A percentile compares a stretch with the other conserved stretches of the same genome.
These are phyloP conservation scores for Obba rivulosa DNA, from an alignment of 768 basidiomycete genomes.

Conservation along the genomic window DNA sequence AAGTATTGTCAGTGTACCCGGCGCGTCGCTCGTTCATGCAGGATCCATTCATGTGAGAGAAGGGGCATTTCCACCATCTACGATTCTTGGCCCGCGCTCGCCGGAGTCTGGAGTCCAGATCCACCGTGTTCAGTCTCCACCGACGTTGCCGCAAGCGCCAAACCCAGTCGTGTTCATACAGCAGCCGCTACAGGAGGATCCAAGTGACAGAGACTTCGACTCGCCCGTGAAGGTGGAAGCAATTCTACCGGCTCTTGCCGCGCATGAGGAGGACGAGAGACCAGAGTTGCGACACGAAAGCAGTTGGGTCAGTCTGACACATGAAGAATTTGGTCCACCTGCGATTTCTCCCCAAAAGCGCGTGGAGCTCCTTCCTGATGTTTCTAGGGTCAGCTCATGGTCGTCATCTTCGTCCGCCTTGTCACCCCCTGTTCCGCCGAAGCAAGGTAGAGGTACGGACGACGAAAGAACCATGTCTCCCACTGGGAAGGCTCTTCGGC, in stretches of 20 bases:
- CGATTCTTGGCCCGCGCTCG: slow-evolving; percentile 7
- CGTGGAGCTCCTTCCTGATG: slow-evolving; percentile 1
- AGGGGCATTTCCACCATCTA: slow-evolving; percentile 59
- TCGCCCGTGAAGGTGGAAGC: no score
- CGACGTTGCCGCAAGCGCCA: neutral
- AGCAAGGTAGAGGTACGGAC: slow-evolving; percentile 12
- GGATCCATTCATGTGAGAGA: slow-evolving; percentile 40
- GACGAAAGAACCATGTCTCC: slow-evolving; percentile 5
- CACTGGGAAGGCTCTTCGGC: slow-evolving; percentile 14
- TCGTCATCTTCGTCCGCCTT: slow-evolving; percentile 10
- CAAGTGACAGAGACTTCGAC: no score
- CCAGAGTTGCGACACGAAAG: slow-evolving; percentile 16
- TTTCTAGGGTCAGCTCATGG: slow-evolving; percentile 6
- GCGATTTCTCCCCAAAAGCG: slow-evolving; percentile 18
- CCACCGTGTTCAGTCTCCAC: slow-evolving; percentile 12
- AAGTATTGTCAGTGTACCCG: slow-evolving; percentile 9
- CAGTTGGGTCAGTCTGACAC: slow-evolving; percentile 25
- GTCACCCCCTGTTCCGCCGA: slow-evolving; percentile 13
- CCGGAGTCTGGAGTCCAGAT: no score
- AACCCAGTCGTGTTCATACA: slow-evolving; percentile 10
- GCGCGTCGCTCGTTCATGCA: slow-evolving; percentile 4
- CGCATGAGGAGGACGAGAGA: neutral
- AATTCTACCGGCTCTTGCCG: neutral
- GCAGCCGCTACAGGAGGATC: neutral
- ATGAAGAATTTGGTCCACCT: slow-evolving; percentile 6